Base-by-base conservation (phyloP, 2,329 filamentous ascomycete genomes). In the Penicillium sp. region DNA sequence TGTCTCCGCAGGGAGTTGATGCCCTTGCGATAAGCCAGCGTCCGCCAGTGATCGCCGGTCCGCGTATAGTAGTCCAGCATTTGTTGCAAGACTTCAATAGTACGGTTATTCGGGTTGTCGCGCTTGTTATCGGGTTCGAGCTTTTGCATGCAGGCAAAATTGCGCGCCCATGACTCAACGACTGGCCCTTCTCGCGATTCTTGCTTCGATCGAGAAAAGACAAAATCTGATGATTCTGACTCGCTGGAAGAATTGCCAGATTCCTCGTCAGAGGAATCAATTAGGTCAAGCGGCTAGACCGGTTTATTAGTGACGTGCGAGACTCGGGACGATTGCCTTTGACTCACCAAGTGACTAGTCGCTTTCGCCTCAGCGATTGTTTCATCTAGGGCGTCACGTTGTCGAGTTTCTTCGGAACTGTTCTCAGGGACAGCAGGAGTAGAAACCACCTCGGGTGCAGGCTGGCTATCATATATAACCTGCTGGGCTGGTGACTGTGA, bases 51-150 rank as follows among this genome's bases (percentile, higher is more conserved):
- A 70, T 97, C 93, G 42, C 87, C 83, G n/a, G 85, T 86, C 6
- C 88, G 83, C 4, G 84, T 84, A 73, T 97, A 96, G 74, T 94
- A 89, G 56, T 88, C 84, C 45, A 86, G 84, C 91, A 97, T 93
- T 66, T 90, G 82, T 68, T 92, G 85, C 5, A 97, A 80, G 2
- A 95, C 81, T 51, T 89, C 84, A 54, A 97, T 93, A 0, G 91
- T 96, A 13, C 84, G 80, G 1, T 81, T 79, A 72, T 97, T 98
- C 0, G 92, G 91, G 66, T 90, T 91, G 13, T 79, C 72, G 0
- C 76, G 70, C 14, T 77, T 72, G 6, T 75, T 73, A 28, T 70
- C 72, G 4, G 78, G 78, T 54, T 81, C 81, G 58, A 83, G 79
- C 61, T 83, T 83, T 48, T 86, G 79, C 85, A 88, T 88, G 70